Conservation (phyloP, 2,329 filamentous ascomycete species). For the Sporothrix humicola region DNA sequence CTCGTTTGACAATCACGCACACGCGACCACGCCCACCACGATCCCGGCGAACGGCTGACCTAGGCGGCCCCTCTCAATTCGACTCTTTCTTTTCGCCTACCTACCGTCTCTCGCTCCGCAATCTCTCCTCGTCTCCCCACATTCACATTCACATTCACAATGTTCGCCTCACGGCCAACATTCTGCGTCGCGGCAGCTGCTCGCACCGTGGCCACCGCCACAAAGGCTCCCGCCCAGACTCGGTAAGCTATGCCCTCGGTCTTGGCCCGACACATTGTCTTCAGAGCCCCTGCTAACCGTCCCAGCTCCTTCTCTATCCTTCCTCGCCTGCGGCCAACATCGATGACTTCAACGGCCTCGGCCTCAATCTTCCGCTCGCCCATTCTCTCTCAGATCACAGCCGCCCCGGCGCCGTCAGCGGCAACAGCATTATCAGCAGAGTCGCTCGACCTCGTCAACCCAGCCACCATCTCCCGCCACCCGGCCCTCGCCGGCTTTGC, state of each 20-base stretch:
- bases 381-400: conserved; percentile 17
- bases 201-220: background rate
- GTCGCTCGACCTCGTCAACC: conserved; percentile 53
- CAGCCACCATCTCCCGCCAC: conserved; percentile 56
- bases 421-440: conserved; percentile 33
- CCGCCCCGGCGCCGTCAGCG: conserved; percentile 31
- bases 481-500: conserved; percentile 54
- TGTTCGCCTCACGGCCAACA: conserved; percentile 30
- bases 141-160: conserved; percentile 1
- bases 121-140: background rate
- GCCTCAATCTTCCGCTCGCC: conserved; percentile 36
- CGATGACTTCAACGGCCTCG: background rate
- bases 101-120: background rate
- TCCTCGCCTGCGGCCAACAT: conserved; percentile 36
- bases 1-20: background rate
- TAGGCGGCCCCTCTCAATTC: background rate
- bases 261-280: background rate
- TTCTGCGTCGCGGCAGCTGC: conserved; percentile 20
- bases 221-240: conserved; percentile 26
- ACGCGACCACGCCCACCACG: background rate
- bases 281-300: background rate
- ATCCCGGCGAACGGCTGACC: background rate
- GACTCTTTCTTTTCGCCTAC: too few relatives aligned
- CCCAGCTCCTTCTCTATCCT: conserved; percentile 43
- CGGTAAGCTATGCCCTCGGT: conserved; percentile 1